phyloP scores from a whole-genome alignment of 768 basidiomycete genomes.

The Udeniomyces megalosporus region DNA sequence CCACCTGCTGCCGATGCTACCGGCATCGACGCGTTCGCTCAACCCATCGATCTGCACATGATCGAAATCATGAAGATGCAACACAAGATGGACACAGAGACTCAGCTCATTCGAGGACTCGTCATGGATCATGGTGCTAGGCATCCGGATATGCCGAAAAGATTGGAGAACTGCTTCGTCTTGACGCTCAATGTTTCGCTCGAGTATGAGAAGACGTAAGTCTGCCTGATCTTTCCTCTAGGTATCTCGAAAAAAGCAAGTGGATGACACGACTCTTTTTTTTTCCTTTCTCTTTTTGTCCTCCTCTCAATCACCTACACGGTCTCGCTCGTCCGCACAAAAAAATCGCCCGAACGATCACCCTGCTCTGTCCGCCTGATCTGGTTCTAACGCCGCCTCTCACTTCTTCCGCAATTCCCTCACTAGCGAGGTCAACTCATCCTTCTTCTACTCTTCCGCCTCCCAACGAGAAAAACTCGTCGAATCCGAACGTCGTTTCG shows the following conservation, averaged over 20 bases:
- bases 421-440: slow-evolving; percentile 88
- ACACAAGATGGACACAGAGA: slow-evolving; percentile 93
- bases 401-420: slow-evolving; percentile 5
- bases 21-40: slow-evolving; percentile 56
- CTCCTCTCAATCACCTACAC: no score
- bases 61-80: slow-evolving; percentile 99
- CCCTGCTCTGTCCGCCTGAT: not conserved
- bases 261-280: no score
- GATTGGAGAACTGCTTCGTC: slow-evolving; percentile 88
- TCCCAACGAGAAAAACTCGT: slow-evolving; percentile 98
- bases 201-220: slow-evolving; percentile 98
- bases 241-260: no score
- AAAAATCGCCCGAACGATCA: no score
- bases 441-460: slow-evolving; percentile 97
- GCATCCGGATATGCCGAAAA: slow-evolving; percentile 98
- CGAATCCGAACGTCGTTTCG: slow-evolving; percentile 85
- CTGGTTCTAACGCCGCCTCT: not conserved
- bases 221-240: no score
- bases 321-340: not conserved
- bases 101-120: slow-evolving; percentile 82
- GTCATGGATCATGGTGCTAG: slow-evolving; percentile 89
- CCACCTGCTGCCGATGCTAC: slow-evolving; percentile 35
- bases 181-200: slow-evolving; percentile 91
- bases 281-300: no score
- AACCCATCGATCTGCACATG: slow-evolving; percentile 98